Base-by-base conservation (phyloP, 2,329 filamentous ascomycete species). In the Botryotinia narcissicola region DNA sequence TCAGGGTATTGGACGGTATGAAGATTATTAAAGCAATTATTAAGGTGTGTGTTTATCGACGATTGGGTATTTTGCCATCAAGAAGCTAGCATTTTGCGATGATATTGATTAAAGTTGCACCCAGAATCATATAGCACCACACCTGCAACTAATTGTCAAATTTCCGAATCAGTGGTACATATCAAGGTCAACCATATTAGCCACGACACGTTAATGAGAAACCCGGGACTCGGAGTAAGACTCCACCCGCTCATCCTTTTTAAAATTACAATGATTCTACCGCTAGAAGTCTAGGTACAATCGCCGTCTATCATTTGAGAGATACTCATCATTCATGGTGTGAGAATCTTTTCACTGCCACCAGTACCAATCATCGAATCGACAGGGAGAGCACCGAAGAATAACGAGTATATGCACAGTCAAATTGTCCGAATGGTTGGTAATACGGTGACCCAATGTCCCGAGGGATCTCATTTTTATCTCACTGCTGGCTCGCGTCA, bases 231-330 rank as follows among this genome's bases (percentile, higher is more conserved):
- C 44, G 63, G 63, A 35, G 61, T 20, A 32, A 48, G 44, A 48
- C 63, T 66, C 63, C 63, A 35, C 42, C 42, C 4, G 22, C 29
- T 25, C 42, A 35, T 46, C 62, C n/a, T 64, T 46, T 46, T 64
- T 64, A 4, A 64, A 64, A 64, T 64, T 64, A 35, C 20, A 57
- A 57, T 57, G 51, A 16, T 29, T 14, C n/a, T 57, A n/a, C n/a
- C n/a, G n/a, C 51, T 29, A 14, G 14, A 57, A 29, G 16, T 57
- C 51, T 29, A 14, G 51, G n/a, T 18, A 57, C 51, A 54, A 9
- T 29, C n/a, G 51, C n/a, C 14, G 14, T 18, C 6, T 4, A 32
- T 57, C 51, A 18, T 29, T 18, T 29, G 51, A 29, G 51, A 54
- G 51, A 57, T 29, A 16, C n/a, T 57, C n/a, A 57, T 57, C 51